Evolutionary conservation across 306 rosid species (phyloP), one percentile per base, ranked within the genome.

Genomic region (Trifolium repens): DNA sequence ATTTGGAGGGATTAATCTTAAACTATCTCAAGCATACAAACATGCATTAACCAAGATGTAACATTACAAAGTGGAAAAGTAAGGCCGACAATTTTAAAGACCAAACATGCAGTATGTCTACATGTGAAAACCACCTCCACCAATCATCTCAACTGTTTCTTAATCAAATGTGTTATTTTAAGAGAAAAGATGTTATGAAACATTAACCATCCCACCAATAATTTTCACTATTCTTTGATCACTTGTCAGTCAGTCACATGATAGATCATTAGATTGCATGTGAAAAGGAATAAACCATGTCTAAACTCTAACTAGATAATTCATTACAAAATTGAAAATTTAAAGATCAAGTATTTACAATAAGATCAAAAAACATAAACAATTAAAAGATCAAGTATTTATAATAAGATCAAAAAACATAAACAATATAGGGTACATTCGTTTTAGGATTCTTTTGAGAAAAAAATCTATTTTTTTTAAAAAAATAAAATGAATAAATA

Each of bases 241-340:
- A 83, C 6, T 11, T 78, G 76, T 72, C 85, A 80, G 35, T 69
- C 43, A 15, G 24, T 61, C 79, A 69, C 69, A 19, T 70, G 77
- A 32, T 54, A 47, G 53, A 61, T 61, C 44, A 61, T 61, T 61
- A 27, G 67, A 78, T 71, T 54, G 84, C 91, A 86, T 81, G 89
- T 84, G 89, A 78, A 81, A 71, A 19, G 74, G 84, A 82, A 79
- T 76, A 83, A 77, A 75, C 54, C 12, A 65, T 40, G 76, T 50
- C 61, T 67, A 59, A 19, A 27, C 35, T 32, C 35, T 57, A 57
- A 35, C 26, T 43, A 39, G 43, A 39, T 37, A 37, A 6, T 17
- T 26, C 12, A 35, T 46, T 60, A 43, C 52, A 22, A 9, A 55
- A 68, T 39, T 40, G 39, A 55, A 67, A 68, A 72, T 15, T 4